Percentiles rank a stretch among this genome's conserved stretches.
phyloP scores from a whole-genome alignment of 129 eudicot species.

The Pulicaria dysenterica region DNA sequence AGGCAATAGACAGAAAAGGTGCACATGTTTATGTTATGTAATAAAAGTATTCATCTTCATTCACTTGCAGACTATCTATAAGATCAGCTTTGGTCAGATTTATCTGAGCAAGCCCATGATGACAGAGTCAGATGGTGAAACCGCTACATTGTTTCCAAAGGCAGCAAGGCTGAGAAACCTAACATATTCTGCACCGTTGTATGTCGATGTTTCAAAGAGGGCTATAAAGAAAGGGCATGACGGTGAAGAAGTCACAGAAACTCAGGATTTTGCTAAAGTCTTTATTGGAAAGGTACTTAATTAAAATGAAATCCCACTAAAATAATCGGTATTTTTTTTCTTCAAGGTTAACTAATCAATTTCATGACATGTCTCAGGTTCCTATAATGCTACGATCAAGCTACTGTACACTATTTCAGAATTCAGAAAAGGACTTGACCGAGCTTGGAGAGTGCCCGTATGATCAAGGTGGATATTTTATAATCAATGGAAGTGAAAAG shows the following conservation, averaged over 20 bases:
- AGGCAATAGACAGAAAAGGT: not conserved
- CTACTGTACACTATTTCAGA: slow-evolving; percentile 81
- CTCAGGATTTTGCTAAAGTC: slow-evolving; percentile 80
- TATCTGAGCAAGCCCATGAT: slow-evolving; percentile 92
- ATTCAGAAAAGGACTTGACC: slow-evolving; percentile 89
- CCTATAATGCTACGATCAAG: slow-evolving; percentile 97
- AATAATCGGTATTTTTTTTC: not conserved
- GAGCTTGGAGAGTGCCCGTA: slow-evolving; percentile 97
- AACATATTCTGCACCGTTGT: slow-evolving; percentile 91
- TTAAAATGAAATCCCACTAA: not conserved
- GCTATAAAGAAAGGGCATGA: slow-evolving; percentile 92
- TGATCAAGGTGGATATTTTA: slow-evolving; percentile 99
- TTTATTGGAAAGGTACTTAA: slow-evolving; percentile 78
- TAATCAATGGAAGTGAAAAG: slow-evolving; percentile 96
- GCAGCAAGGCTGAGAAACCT: slow-evolving; percentile 92
- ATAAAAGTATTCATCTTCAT: slow-evolving; percentile 17
- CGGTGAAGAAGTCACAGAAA: slow-evolving; percentile 85
- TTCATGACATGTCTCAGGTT: slow-evolving; percentile 50
- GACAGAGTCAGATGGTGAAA: slow-evolving; percentile 98
- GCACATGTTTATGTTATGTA: slow-evolving; percentile 3
- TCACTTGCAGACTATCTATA: slow-evolving; percentile 74
- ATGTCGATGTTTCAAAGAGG: slow-evolving; percentile 79
- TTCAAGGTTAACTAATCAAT: not conserved
- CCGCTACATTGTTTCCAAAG: slow-evolving; percentile 91
- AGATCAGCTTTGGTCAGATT: slow-evolving; percentile 86